Evolutionary conservation across 2,329 filamentous ascomycete species (phyloP).

Genomic region (Graphiopsis chlorocephala): DNA sequence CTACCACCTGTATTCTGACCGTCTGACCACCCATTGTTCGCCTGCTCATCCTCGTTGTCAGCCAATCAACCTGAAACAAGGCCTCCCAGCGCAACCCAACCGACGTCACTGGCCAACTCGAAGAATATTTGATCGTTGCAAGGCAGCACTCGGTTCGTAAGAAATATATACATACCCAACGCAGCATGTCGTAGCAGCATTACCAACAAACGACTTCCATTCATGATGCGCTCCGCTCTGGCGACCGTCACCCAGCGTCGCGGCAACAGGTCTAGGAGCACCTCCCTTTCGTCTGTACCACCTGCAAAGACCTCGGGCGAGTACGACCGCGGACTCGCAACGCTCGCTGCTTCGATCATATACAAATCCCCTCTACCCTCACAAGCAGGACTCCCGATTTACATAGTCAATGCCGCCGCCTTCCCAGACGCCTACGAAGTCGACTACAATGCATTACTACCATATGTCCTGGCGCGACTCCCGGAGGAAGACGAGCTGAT

Average conservation of each 20-base stretch:
- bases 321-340: constrained; percentile 49
- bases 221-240: constrained; percentile 31
- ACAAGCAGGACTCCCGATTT: constrained; percentile 48
- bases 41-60: neutral
- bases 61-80: neutral
- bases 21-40: neutral
- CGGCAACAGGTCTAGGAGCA: constrained; percentile 28
- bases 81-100: neutral
- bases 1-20: neutral
- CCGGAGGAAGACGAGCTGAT: constrained; percentile 56
- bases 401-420: constrained; percentile 56
- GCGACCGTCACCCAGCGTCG: constrained; percentile 29
- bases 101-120: neutral
- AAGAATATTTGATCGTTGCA: neutral
- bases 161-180: neutral
- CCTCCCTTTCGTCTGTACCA: constrained; percentile 48
- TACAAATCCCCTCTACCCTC: constrained; percentile 54
- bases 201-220: neutral
- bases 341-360: constrained; percentile 52
- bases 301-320: constrained; percentile 46
- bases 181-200: constrained; percentile 12
- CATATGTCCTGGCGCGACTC: constrained; percentile 54
- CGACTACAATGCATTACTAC: constrained; percentile 54
- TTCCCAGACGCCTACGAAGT: constrained; percentile 54
- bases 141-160: too few relatives aligned